Base-by-base conservation (phyloP, 2,329 filamentous ascomycete genomes). In the Colletotrichum graminicola region DNA sequence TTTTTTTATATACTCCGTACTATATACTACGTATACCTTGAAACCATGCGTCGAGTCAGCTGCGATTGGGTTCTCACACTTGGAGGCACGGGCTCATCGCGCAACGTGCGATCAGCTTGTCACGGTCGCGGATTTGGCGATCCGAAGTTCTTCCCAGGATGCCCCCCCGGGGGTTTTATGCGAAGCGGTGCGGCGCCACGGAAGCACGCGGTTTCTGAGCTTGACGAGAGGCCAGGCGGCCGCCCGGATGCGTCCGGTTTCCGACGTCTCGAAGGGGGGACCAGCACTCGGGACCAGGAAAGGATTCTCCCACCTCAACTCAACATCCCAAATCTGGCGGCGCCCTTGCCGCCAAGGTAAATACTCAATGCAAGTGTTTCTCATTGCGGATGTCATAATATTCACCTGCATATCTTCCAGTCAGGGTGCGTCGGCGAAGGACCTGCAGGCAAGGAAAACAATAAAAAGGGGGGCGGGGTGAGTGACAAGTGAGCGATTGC, bases 221-320 rank as follows among this genome's bases (percentile, higher is more conserved):
- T 52, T 34, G 26, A 49, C 18, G n/a, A 51, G 45, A 62, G 32
- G 45, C 64, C 43, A 63, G 64, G 63, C 68, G 57, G 68, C 52
- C 57, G 62, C 59, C 68, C 54, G 55, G 65, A 47, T 49, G 57
- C 43, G 63, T 47, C 52, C 64, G 59, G 45, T 36, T 67, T 71
- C 57, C 68, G 68, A 67, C 68, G 68, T 71, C 68, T 71, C 64
- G 68, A 67, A 29, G 55, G 36, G 36, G 41, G 29, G 21, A 52
- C 36, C n/a, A 43, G 52, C 51, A 52, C 57, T 47, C 49, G 57
- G 14, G 64, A 47, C 45, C 36, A 36, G 29, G 45, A 57, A 34
- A 52, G n/a, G 52, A 51, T 55, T n/a, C 29, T 29, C 2, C 29
- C 29, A 29, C 29, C 29, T 29, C 29, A 29, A 29, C 29, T 29